Evolutionary conservation across 2,329 filamentous ascomycete genomes (phyloP).

Genomic region (Xylariaceae sp.): DNA sequence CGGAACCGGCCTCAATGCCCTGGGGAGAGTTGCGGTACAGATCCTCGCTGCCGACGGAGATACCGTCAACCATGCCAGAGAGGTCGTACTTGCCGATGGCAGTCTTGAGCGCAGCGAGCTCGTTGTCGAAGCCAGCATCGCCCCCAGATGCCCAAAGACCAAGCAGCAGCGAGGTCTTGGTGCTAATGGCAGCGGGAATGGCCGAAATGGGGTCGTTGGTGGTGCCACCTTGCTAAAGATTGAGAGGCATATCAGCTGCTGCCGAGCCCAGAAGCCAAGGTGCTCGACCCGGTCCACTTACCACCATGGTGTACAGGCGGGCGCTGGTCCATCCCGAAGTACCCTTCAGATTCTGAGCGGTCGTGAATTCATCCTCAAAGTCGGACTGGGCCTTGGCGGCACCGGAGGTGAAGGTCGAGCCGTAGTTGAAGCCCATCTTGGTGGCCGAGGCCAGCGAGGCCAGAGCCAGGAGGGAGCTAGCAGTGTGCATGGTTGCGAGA

Average conservation of each 20-base stretch:
- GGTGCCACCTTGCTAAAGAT: constrained; percentile 52
- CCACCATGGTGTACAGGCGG: constrained; percentile 67
- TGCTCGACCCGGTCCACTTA: no score
- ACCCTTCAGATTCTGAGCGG: constrained; percentile 55
- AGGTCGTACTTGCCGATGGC: constrained; percentile 64
- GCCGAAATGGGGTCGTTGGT: constrained; percentile 38
- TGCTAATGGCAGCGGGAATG: constrained; percentile 72
- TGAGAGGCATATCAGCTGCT: not conserved
- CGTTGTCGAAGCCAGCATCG: constrained; percentile 56
- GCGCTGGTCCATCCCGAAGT: constrained; percentile 61
- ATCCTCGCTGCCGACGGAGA: constrained; percentile 82
- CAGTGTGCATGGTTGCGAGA: constrained; percentile 16
- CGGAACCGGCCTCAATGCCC: constrained; percentile 55
- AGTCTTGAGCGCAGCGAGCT: constrained; percentile 62
- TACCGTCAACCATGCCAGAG: constrained; percentile 63
- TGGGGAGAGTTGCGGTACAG: constrained; percentile 72
- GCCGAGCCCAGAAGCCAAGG: no score
- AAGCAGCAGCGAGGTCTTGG: constrained; percentile 70
- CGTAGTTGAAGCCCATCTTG: constrained; percentile 67
- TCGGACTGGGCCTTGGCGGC: constrained; percentile 52
- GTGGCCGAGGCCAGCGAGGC: constrained; percentile 31
- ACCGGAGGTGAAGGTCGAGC: constrained; percentile 52
- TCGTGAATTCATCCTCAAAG: constrained; percentile 64
- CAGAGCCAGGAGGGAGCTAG: constrained; percentile 24
- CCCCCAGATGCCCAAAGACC: constrained; percentile 77